Evolutionary conservation across 139 green algal genomes (phyloP), one percentile per base, ranked within the genome.

Genomic region (Coelastrella sp.): DNA sequence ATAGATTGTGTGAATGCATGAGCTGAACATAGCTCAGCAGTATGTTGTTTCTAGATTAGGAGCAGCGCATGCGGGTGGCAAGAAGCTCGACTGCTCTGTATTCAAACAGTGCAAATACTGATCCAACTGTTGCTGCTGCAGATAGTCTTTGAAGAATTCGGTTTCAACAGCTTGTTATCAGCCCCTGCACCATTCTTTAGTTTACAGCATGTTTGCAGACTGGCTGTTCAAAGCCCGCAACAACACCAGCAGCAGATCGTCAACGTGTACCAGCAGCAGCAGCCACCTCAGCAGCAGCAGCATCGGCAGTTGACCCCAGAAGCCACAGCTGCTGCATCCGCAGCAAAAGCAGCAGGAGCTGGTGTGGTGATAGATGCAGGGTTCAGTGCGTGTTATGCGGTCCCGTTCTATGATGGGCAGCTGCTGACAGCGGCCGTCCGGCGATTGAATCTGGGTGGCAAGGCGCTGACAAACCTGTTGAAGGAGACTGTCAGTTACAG

Each of bases 391-490:
- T 73, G 54, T 19, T 82, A 99, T 68, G 89, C 93, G 4, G 94
- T 98, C 61, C 97, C 97, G 3, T 91, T 97, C 66, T 96, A 94
- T 85, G 89, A 95, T 75, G 92, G 92, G 0, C 92, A 94, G 90
- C 73, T 92, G 68, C 71, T 92, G 80, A 68, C 90, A n/a, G 54
- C 22, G 17, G 97, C 86, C 3, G 92, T 98, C 5, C 90, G 94
- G 75, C 96, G 98, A n/a, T 94, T 99, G 6, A 96, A 99, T 89
- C 76, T 99, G n/a, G 98, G 98, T 4, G 98, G 98, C 92, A 99
- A 99, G 93, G 95, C 95, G n/a, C 93, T 99, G 76, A 99, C 98
- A 20, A 99, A 99, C 93, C 97, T 98, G 87, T 92, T 99, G 61
- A 99, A 99, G 89, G 98, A 99, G 94, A 82, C 98, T 10, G 96